Evolutionary conservation across 176 grass and related monocot species (phyloP).

Genomic region (Hordeum marinum): DNA sequence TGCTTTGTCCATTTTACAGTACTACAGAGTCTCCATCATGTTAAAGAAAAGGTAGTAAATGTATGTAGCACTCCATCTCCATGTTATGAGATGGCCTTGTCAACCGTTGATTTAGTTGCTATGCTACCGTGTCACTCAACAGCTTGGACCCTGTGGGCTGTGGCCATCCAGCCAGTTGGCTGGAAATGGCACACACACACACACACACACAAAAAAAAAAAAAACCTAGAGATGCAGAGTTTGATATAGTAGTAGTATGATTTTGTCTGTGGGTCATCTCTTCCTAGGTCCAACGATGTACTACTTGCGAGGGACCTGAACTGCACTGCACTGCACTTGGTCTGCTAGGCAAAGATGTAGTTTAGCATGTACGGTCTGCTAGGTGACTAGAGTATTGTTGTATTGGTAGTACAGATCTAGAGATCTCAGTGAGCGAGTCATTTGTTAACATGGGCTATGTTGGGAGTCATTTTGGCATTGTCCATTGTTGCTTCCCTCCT

Average conservation of each 20-base stretch:
- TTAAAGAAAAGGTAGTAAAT: neutral
- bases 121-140: neutral
- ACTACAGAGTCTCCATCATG: neutral
- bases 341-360: neutral
- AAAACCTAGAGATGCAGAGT: neutral
- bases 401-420: neutral
- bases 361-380: neutral
- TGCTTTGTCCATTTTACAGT: neutral
- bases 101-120: neutral
- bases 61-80: neutral
- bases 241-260: neutral
- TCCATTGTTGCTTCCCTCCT: too few relatives aligned
- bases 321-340: neutral
- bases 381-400: neutral
- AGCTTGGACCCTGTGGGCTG: neutral
- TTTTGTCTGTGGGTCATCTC: neutral
- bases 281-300: too few relatives aligned
- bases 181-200: neutral
- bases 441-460: neutral
- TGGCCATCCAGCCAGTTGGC: neutral
- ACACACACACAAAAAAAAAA: too few relatives aligned
- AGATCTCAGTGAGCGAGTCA: neutral
- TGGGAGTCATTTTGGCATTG: neutral
- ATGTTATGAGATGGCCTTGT: neutral
- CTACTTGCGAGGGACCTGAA: neutral